Percentiles rank a stretch among this genome's conserved stretches.
These are phyloP conservation scores for Ambrosia hybrid DNA, from an alignment of 140 eudicot species.

Conservation along the genomic window DNA sequence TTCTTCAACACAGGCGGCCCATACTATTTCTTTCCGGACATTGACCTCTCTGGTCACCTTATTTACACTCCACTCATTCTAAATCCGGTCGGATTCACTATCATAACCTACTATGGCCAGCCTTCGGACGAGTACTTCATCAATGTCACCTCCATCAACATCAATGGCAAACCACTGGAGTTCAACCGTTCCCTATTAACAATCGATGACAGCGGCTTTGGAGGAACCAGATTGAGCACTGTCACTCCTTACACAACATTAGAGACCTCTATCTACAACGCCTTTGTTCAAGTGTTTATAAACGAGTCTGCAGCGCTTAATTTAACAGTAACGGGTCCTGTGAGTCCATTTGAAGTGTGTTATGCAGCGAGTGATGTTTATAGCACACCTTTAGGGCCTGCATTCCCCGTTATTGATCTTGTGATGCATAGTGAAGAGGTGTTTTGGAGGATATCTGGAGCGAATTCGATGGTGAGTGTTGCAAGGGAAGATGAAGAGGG, in stretches of 20 bases:
- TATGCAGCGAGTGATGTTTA: slow-evolving; percentile 26
- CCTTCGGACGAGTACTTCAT: slow-evolving; percentile 50
- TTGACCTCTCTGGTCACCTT: slow-evolving; percentile 42
- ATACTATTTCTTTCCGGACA: slow-evolving; percentile 35
- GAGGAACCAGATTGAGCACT: slow-evolving; percentile 53
- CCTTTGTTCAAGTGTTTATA: slow-evolving; percentile 30
- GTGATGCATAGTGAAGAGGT: slow-evolving; percentile 41
- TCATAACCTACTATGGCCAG: slow-evolving; percentile 12
- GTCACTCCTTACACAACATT: slow-evolving; percentile 38
- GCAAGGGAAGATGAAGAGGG: slow-evolving; percentile 15
- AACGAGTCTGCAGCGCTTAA: slow-evolving; percentile 34
- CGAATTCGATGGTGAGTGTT: slow-evolving; percentile 47
- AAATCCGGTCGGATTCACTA: slow-evolving; percentile 39
- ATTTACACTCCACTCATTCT: neutral
- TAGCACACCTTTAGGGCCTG: slow-evolving; percentile 36
- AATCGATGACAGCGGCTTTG: slow-evolving; percentile 29
- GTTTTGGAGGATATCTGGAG: slow-evolving; percentile 47
- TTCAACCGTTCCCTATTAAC: slow-evolving; percentile 33
- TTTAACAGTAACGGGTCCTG: slow-evolving; percentile 25
- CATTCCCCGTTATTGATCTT: slow-evolving; percentile 41
- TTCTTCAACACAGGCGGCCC: slow-evolving; percentile 52
- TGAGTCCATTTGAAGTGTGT: slow-evolving; percentile 43
- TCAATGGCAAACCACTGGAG: slow-evolving; percentile 28
- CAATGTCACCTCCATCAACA: slow-evolving; percentile 35
- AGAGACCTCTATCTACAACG: slow-evolving; percentile 35